Conservation (phyloP, 352 stramenopile species). For the Pythium sukuiense region DNA sequence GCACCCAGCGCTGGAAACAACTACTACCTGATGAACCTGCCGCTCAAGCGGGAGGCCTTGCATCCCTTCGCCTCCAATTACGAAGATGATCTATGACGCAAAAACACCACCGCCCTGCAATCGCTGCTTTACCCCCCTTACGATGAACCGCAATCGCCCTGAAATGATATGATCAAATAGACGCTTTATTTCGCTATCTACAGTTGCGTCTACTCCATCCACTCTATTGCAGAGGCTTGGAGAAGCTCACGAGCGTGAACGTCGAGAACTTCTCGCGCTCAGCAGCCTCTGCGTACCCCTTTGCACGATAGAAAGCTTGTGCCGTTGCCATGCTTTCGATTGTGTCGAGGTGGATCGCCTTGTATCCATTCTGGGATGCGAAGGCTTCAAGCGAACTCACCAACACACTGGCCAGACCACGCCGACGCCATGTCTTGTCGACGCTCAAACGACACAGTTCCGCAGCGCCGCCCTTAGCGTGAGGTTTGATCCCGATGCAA, state of each 20-base stretch:
- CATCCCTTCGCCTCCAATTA: constrained; percentile 19
- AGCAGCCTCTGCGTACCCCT: constrained; percentile 42
- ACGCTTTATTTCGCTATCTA: constrained; percentile 18
- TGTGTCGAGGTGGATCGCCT: constrained; percentile 52
- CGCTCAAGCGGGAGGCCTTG: constrained; percentile 7
- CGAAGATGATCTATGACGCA: constrained; percentile 12
- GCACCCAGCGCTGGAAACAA: constrained; percentile 1
- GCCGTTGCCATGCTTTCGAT: constrained; percentile 60
- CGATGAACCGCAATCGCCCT: not conserved
- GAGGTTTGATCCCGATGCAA: constrained; percentile 58
- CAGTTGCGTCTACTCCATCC: not conserved
- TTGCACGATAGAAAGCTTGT: constrained; percentile 47
- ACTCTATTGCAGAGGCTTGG: constrained; percentile 15
- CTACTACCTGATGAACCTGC: constrained; percentile 14
- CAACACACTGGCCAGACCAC: constrained; percentile 48
- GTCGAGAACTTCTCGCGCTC: constrained; percentile 29
- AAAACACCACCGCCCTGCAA: not conserved
- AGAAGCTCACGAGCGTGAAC: constrained; percentile 61
- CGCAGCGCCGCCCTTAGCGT: constrained; percentile 11
- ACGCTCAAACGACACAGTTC: constrained; percentile 72
- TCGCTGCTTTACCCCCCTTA: not conserved
- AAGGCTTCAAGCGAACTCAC: constrained; percentile 47
- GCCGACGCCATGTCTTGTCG: constrained; percentile 35
- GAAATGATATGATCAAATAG: constrained; percentile 12
- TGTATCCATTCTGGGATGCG: constrained; percentile 30